Conservation (phyloP, 2,329 filamentous ascomycete genomes). For the Periconia sp. region DNA sequence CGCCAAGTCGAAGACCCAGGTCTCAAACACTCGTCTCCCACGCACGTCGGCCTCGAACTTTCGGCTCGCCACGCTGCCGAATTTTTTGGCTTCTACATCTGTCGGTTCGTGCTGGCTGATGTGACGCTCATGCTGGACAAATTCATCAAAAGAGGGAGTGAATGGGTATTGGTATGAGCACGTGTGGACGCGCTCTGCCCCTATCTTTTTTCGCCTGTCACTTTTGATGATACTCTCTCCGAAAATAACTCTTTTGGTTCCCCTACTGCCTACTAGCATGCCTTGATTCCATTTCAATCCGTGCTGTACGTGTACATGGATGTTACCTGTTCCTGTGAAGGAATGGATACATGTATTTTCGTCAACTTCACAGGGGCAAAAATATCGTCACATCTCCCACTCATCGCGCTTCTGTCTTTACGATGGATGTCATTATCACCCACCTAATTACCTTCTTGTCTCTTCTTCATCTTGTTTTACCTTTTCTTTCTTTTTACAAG, state of each 20-base stretch:
- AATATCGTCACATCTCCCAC: too few species aligned
- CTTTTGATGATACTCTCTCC: not conserved
- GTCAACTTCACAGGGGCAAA: not conserved
- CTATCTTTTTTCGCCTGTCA: not conserved
- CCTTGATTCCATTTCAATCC: not conserved
- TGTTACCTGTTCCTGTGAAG: not conserved
- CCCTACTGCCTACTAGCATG: not conserved
- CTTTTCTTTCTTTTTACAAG: too few species aligned
- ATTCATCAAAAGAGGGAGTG: slow-evolving; percentile 92
- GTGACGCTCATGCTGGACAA: slow-evolving; percentile 87
- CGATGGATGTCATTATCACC: too few species aligned
- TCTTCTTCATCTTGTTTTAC: too few species aligned
- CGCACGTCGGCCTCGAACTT: slow-evolving; percentile 91
- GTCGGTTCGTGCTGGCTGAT: slow-evolving; percentile 89
- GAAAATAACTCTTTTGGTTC: not conserved
- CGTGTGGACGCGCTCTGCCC: not conserved
- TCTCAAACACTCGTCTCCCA: slow-evolving; percentile 85
- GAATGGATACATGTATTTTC: not conserved
- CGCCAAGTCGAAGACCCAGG: slow-evolving; percentile 95
- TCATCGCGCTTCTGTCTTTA: too few species aligned
- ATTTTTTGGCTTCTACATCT: slow-evolving; percentile 97
- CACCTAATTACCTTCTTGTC: too few species aligned
- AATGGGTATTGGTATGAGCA: slow-evolving; percentile 74
- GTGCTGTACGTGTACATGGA: not conserved
- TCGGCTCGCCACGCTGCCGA: slow-evolving; percentile 92